These are phyloP conservation scores for Oxyria digyna DNA, from an alignment of 148 eudicot genomes.

Conservation along the genomic window DNA sequence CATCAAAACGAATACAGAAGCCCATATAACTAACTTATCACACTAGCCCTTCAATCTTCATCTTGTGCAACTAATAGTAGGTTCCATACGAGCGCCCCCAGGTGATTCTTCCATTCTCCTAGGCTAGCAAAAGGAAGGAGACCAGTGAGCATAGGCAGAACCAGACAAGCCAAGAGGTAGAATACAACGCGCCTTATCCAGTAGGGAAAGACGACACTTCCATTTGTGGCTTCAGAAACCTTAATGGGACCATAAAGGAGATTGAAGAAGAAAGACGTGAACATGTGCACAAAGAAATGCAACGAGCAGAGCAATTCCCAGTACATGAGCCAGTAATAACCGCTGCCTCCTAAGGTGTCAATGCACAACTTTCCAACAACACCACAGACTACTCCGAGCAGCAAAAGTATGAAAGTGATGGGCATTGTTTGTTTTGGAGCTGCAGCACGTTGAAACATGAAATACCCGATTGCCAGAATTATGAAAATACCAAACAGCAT, in stretches of 20 bases:
- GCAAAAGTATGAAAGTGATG: slow-evolving; percentile 55
- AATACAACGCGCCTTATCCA: slow-evolving; percentile 51
- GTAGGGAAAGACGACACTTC: slow-evolving; percentile 26
- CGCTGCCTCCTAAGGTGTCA: slow-evolving; percentile 86
- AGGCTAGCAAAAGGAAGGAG: slow-evolving; percentile 63
- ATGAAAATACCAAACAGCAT: slow-evolving; percentile 54
- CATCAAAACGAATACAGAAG: background rate
- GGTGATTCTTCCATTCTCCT: slow-evolving; percentile 61
- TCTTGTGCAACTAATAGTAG: slow-evolving; percentile 17
- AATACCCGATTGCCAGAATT: slow-evolving; percentile 36
- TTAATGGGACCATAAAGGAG: slow-evolving; percentile 56
- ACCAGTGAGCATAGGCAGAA: slow-evolving; percentile 66
- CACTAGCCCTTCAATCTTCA: slow-evolving; percentile 10
- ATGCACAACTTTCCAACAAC: slow-evolving; percentile 68
- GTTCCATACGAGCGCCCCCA: slow-evolving; percentile 23
- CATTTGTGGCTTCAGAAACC: slow-evolving; percentile 17
- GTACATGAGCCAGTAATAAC: slow-evolving; percentile 56
- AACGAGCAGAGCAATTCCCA: slow-evolving; percentile 60
- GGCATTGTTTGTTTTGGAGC: slow-evolving; percentile 72
- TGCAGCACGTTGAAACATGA: slow-evolving; percentile 52
- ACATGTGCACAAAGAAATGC: slow-evolving; percentile 52
- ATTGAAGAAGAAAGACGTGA: slow-evolving; percentile 25
- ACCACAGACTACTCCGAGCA: slow-evolving; percentile 59
- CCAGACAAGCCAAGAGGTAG: slow-evolving; percentile 19
- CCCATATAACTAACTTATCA: background rate